Evolutionary conservation across 352 stramenopile species (phyloP), one percentile per base, ranked within the genome.

Genomic region (Phytophthora fragariae): DNA sequence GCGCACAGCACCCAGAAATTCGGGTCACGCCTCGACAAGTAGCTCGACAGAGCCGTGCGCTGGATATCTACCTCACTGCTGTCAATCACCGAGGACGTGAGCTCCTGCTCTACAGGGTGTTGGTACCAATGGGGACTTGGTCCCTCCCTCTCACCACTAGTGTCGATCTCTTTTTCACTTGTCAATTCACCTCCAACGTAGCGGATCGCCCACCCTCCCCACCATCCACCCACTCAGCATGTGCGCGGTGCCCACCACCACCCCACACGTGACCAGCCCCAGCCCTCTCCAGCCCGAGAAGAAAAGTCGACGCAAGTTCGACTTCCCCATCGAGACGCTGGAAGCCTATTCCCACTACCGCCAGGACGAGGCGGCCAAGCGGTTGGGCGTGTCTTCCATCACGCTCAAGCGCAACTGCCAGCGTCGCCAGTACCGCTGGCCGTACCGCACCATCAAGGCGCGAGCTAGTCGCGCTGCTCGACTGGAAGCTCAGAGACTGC

Each of bases 351-450:
- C 79, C 14, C 54, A 81, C 61, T 65, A 83, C 35, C 82, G 83
- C 21, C 85, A 92, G 74, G 80, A 90, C 19, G 70, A 90, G 66
- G 85, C 85, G 3, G 85, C 85, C 17, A 74, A 58, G 27, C 53
- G 62, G 0, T 75, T 92, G 0, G 68, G 66, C 1, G 78, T 91
- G 15, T 69, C 85, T 4, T 67, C 83, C 8, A 88, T 92, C 79
- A 91, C 85, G 6, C 80, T 92, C 67, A 91, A 91, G 76, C 85
- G 83, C 59, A 90, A 80, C 53, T 92, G 85, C 53, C 54, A 85
- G 5, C 70, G 78, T 2, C 74, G 31, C 14, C 62, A 82, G 27
- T 82, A 91, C 50, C 73, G 73, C 1, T 92, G 85, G 85, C 76
- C 82, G 17, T 90, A 88, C 50, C 78, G 81, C 8, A 76, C 62